phyloP scores from a whole-genome alignment of 139 green algal genomes.

The Tetraselmis chui region DNA sequence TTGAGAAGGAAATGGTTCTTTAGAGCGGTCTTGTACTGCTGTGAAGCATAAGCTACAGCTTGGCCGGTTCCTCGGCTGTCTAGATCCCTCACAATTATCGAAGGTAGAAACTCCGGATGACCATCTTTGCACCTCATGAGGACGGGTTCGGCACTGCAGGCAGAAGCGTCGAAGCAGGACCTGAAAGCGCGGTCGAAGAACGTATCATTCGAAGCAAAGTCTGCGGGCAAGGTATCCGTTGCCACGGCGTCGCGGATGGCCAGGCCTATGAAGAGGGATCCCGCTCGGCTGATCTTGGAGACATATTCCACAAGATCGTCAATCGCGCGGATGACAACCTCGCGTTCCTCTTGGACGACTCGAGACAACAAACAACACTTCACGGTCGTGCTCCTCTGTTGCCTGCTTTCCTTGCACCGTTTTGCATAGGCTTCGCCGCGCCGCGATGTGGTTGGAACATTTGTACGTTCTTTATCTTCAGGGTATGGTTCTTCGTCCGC shows the following conservation, averaged over 20 bases:
- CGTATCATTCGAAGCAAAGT: not conserved
- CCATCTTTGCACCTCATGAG: not conserved
- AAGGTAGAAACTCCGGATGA: not conserved
- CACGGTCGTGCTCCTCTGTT: not conserved
- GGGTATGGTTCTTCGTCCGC: not conserved
- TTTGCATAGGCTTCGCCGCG: not conserved
- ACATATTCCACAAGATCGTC: not conserved
- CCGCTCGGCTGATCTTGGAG: not conserved
- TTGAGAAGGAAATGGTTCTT: conserved; percentile 1
- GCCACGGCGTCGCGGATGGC: not conserved
- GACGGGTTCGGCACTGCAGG: not conserved
- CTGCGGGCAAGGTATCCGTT: not conserved
- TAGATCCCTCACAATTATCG: not conserved
- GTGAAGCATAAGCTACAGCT: not conserved
- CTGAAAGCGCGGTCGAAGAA: not conserved
- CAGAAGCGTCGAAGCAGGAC: not conserved
- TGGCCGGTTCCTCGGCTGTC: not conserved
- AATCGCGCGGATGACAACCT: not conserved
- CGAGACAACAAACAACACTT: not conserved
- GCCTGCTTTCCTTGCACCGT: not conserved
- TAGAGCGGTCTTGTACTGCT: not conserved
- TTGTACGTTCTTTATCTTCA: not conserved
- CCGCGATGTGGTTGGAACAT: not conserved
- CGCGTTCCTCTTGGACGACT: not conserved
- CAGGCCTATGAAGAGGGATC: not conserved